Conservation (phyloP, 1,284 basidiomycete genomes). For the Cronartium ribicola region DNA sequence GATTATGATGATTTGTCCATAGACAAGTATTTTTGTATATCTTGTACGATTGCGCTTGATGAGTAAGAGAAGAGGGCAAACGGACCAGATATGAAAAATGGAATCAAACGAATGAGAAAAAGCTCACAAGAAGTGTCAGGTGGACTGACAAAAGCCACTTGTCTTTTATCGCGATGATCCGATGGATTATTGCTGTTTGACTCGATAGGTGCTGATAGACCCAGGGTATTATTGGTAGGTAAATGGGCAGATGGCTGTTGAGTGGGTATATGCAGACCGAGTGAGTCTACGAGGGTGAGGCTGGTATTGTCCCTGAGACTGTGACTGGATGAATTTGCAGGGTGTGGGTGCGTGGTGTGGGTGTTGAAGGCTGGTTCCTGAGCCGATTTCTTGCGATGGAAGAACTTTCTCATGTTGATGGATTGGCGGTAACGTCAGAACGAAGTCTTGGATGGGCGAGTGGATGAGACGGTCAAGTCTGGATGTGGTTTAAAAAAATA, state of each 20-base stretch:
- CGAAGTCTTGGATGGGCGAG: neutral
- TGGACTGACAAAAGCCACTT: constrained; percentile 40
- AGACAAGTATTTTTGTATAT: neutral
- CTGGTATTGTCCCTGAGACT: neutral
- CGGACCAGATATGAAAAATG: neutral
- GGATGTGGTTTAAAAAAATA: too few species aligned
- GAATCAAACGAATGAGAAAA: neutral
- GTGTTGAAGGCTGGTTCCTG: neutral
- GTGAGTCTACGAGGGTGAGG: neutral
- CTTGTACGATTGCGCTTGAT: neutral
- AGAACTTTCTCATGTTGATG: neutral
- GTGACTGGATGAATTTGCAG: neutral
- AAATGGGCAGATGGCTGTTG: neutral
- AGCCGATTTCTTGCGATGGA: neutral
- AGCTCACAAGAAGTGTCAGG: constrained; percentile 26
- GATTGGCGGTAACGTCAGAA: too few species aligned
- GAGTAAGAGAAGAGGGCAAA: neutral
- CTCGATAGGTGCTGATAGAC: neutral
- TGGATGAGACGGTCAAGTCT: neutral
- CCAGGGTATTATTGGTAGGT: neutral
- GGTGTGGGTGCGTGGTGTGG: neutral
- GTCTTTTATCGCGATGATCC: constrained; percentile 36
- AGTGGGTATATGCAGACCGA: neutral
- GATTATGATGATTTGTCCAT: neutral
- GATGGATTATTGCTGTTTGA: too few species aligned